Base-by-base conservation (phyloP, 1,284 basidiomycete genomes). In the Apiotrichum veenhuisii region DNA sequence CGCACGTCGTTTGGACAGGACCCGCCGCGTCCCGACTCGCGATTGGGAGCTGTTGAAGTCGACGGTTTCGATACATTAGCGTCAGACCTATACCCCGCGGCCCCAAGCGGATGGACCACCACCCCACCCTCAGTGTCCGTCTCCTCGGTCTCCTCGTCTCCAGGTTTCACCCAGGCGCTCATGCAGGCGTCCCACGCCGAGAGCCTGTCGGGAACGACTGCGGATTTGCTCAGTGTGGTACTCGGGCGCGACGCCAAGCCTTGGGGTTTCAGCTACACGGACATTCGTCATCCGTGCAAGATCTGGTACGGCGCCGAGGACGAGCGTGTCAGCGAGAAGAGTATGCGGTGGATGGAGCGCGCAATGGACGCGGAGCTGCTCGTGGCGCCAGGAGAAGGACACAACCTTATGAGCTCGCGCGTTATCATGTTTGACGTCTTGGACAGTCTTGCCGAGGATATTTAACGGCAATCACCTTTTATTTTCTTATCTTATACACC, bases 231-330 rank as follows among this genome's bases (percentile, higher is more conserved):
- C 57, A 86, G 90, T 66, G 92, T 98, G 69, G 59, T 74, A 8
- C 81, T 97, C 36, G 91, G 93, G 63, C 88, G 90, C 61, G 88
- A 89, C 62, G 85, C 65, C 10, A 67, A 69, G 46, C 67, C 71
- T 1, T 74, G 74, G 69, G 79, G 78, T 0, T 80, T 82, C 65
- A 50, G 48, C 14, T 83, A 81, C 60, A 64, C 71, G 0, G 83
- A 90, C 25, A 87, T 96, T 59, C 83, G 84, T 12, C 86, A 89
- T 65, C 80, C 79, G n/a, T 87, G 91, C 48, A 85, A 84, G 43
- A 86, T 98, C 38, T 98, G 92, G 92, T 93, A 93, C 64, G 95
- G 95, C 2, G 88, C 91, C 64, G 83, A 83, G 65, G 95, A 98
- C 73, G 94, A 98, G 75, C 87, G 88, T 74, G 95, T 98, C 59